Percentiles rank a stretch among this genome's conserved stretches.
Evolutionary conservation across 306 rosid genomes (phyloP).

Genomic region (Senna tora): DNA sequence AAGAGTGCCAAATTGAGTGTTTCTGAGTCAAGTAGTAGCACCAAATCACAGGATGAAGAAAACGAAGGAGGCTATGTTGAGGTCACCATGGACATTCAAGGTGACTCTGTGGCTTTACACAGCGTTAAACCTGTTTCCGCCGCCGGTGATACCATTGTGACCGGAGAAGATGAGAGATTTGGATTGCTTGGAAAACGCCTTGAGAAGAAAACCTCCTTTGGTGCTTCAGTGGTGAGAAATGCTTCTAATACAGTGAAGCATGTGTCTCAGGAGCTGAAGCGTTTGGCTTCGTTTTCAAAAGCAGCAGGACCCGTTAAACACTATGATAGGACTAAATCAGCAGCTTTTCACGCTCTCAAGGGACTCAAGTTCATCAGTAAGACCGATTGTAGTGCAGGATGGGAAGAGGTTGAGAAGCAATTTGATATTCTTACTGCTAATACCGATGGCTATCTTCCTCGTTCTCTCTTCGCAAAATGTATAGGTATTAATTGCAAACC

Average conservation of each 20-base stretch:
- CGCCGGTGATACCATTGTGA: too few relatives aligned
- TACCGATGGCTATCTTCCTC: slow-evolving; percentile 54
- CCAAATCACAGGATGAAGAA: slow-evolving; percentile 34
- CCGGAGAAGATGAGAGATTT: slow-evolving; percentile 39
- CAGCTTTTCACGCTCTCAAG: slow-evolving; percentile 50
- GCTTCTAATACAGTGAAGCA: slow-evolving; percentile 53
- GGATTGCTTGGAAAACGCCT: slow-evolving; percentile 42
- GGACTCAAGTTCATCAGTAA: slow-evolving; percentile 56
- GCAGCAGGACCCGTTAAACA: slow-evolving; percentile 10
- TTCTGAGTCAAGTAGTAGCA: slow-evolving; percentile 26
- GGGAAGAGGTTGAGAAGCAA: slow-evolving; percentile 57
- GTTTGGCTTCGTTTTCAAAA: slow-evolving; percentile 47
- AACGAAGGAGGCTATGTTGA: slow-evolving; percentile 44
- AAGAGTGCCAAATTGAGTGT: slow-evolving; percentile 36
- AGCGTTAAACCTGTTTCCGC: slow-evolving; percentile 39
- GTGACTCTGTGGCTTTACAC: slow-evolving; percentile 51
- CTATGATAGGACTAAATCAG: slow-evolving; percentile 51
- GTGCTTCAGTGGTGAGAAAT: slow-evolving; percentile 42
- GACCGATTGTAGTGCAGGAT: slow-evolving; percentile 46
- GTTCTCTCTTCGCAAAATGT: slow-evolving; percentile 58
- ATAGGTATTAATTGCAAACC: slow-evolving; percentile 48
- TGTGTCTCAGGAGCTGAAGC: slow-evolving; percentile 59
- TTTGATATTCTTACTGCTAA: slow-evolving; percentile 47
- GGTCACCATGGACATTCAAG: slow-evolving; percentile 53
- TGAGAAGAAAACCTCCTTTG: slow-evolving; percentile 54